These are phyloP conservation scores for Sporothrix luriei DNA, from an alignment of 2,329 filamentous ascomycete species.

Conservation along the genomic window DNA sequence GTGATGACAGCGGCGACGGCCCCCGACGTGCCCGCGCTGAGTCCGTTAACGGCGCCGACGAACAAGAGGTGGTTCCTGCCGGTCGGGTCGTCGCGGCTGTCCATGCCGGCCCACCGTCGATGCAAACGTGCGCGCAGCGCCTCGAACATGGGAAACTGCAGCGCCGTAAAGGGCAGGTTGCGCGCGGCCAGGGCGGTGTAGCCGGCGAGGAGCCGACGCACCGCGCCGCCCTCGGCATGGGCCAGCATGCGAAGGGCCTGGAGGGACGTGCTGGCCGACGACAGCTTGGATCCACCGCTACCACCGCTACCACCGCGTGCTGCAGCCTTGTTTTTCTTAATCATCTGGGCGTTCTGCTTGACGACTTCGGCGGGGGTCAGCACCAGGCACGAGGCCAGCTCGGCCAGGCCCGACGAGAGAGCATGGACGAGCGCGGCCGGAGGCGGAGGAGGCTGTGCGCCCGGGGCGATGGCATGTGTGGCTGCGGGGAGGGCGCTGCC, in stretches of 20 bases:
- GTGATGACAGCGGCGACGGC: conserved; percentile 77
- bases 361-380: conserved; percentile 87
- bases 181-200: conserved; percentile 80
- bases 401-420: conserved; percentile 71
- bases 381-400: conserved; percentile 82
- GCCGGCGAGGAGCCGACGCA: conserved; percentile 65
- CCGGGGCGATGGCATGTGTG: neutral
- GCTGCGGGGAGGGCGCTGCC: conserved; percentile 49
- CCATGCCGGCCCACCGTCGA: conserved; percentile 39
- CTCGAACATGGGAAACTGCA: conserved; percentile 90
- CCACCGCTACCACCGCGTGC: conserved; percentile 24
- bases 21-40: conserved; percentile 73
- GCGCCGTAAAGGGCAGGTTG: conserved; percentile 82
- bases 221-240: conserved; percentile 54
- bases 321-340: conserved; percentile 46
- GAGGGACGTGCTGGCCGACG: conserved; percentile 49
- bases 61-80: conserved; percentile 54
- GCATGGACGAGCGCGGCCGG: conserved; percentile 69
- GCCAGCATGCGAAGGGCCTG: conserved; percentile 52
- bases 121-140: conserved; percentile 61
- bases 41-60: conserved; percentile 69
- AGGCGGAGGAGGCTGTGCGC: conserved; percentile 50
- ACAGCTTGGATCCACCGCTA: conserved; percentile 32
- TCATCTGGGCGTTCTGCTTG: conserved; percentile 92
- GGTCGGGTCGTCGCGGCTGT: conserved; percentile 28